Percentiles rank a stretch among this genome's conserved stretches.
phyloP scores from a whole-genome alignment of 140 eudicot genomes.

The Erigeron philadelphicus region DNA sequence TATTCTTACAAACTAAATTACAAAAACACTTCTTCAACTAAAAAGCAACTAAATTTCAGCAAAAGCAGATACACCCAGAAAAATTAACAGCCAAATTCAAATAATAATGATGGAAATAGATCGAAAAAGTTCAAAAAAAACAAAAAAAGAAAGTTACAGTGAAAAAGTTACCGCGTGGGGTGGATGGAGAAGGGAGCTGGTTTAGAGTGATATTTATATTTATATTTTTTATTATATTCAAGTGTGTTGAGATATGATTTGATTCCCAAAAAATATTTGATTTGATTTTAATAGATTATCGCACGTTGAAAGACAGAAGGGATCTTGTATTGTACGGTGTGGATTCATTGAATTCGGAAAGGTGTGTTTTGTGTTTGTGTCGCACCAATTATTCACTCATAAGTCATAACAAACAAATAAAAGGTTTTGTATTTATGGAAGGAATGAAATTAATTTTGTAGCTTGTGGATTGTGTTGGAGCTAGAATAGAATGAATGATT shows the following conservation, averaged over 20 bases:
- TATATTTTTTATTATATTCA: too few species aligned
- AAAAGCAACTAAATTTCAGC: neutral
- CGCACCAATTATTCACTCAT: neutral
- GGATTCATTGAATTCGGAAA: neutral
- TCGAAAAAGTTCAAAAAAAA: neutral
- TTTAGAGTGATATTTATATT: neutral
- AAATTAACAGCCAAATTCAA: neutral
- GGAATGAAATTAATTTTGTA: neutral
- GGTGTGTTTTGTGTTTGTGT: neutral
- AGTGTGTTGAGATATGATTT: neutral
- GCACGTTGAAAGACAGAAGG: neutral
- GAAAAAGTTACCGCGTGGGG: neutral
- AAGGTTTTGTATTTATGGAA: neutral
- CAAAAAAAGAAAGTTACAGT: neutral
- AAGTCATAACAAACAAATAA: neutral
- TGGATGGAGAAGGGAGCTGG: neutral
- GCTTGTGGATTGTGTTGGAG: too few species aligned
- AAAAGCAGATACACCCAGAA: neutral
- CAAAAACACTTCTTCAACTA: neutral
- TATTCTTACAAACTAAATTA: too few species aligned
- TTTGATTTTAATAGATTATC: neutral
- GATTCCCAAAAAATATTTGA: neutral
- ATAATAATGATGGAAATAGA: neutral
- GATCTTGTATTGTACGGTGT: constrained; percentile 2
- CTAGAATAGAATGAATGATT: too few species aligned